Base-by-base conservation (phyloP, 257 asterid genomes). In the Cordia subcordata region DNA sequence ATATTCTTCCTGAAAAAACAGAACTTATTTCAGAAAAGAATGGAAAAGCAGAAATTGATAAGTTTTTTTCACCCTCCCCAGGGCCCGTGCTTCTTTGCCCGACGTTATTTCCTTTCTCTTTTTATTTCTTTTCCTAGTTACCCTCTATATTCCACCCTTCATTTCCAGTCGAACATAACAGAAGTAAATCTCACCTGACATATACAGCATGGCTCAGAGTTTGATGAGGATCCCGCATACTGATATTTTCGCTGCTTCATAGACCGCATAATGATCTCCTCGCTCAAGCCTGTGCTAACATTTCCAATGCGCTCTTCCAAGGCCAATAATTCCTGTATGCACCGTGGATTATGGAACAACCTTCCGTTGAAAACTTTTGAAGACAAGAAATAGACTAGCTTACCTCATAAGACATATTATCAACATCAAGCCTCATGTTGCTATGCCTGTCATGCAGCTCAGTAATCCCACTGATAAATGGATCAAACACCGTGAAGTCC, bases 321-420 rank as follows among this genome's bases (percentile, higher is more conserved):
- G 42, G 95, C 96, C 76, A 92, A 71, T 65, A 92, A 57, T 71
- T 92, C 98, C 98, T 92, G 66, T n/a, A 49, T 50, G 27, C n/a
- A 40, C 63, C 18, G 20, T 1, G 39, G n/a, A 9, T 14, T 50
- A 32, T 58, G 42, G 60, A 55, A 35, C 22, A 60, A 47, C 15
- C 40, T 38, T 0, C 27, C 19, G 10, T 49, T 15, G n/a, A 49
- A 20, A 58, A 53, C 15, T 8, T 55, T 11, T 11, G 11, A 20
- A 22, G 8, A 38, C 23, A 40, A 40, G 13, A 23, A 55, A 66
- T 22, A 15, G 67, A 62, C 13, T 18, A 44, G 42, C 46, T 63
- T 77, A 91, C 98, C 96, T 91, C 98, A 32, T 91, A 91, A 8
- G 96, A 82, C 98, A 88, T 91, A 44, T 81, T 88, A 70, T 88